Evolutionary conservation across 345 rosid genomes (phyloP).

Genomic region (Lenwebbia sp.): DNA sequence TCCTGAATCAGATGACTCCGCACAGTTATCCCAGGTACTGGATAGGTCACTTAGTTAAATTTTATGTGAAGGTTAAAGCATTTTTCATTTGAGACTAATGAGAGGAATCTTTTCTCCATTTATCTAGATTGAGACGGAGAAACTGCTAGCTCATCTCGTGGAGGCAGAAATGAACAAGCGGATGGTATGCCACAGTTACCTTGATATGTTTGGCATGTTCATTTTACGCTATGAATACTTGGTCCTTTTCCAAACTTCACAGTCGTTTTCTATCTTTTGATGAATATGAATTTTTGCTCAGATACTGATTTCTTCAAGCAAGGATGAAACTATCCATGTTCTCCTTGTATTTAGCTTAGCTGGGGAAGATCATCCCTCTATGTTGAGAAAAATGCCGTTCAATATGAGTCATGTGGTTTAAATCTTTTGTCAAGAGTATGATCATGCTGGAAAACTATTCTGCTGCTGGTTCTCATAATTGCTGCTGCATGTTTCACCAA

Average conservation of each 20-base stretch:
- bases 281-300: background rate
- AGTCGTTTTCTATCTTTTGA: background rate
- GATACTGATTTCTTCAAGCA: background rate
- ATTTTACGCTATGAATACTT: background rate
- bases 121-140: constrained; percentile 91
- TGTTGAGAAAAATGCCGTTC: background rate
- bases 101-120: constrained; percentile 1
- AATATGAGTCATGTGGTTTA: background rate
- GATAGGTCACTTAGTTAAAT: background rate
- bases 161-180: constrained; percentile 95
- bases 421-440: background rate
- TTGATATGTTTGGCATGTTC: background rate
- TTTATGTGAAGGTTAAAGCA: background rate
- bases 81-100: background rate
- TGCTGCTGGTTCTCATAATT: background rate
- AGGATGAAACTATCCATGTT: background rate
- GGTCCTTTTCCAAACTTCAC: background rate
- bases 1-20: constrained; percentile 99
- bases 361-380: background rate
- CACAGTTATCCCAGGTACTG: constrained; percentile 94
- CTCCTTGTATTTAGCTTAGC: background rate
- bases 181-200: constrained; percentile 29
- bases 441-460: background rate
- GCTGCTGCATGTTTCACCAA: background rate
- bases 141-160: constrained; percentile 96